Percentiles rank a stretch among this genome's conserved stretches.
Conservation (phyloP, 1,284 basidiomycete genomes). For the Boletellus deceptivus region DNA sequence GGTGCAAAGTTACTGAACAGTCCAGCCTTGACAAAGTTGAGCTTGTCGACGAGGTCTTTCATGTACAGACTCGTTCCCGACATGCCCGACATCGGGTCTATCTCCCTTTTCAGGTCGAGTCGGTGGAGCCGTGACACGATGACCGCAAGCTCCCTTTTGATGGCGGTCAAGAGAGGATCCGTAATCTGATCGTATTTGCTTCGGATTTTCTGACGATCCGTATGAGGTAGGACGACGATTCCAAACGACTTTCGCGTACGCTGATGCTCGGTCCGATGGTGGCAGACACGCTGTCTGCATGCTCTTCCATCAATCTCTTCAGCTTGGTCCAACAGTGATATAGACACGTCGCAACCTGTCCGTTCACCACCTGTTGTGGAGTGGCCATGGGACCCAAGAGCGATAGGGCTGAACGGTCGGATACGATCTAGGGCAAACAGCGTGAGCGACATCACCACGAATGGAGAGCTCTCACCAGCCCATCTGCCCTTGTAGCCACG, state of each 20-base stretch:
- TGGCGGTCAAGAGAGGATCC: conserved; percentile 68
- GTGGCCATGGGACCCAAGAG: conserved; percentile 77
- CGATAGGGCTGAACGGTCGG: conserved; percentile 75
- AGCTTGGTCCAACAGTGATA: conserved; percentile 79
- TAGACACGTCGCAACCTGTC: conserved; percentile 71
- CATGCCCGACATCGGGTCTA: conserved; percentile 62
- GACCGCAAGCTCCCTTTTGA: conserved; percentile 75
- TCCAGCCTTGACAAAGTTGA: conserved; percentile 76
- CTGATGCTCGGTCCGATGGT: conserved; percentile 62
- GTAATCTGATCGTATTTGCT: conserved; percentile 61
- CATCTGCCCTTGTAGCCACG: conserved; percentile 61
- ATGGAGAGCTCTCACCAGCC: conserved; percentile 50
- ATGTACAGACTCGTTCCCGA: conserved; percentile 81
- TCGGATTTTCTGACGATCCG: conserved; percentile 50
- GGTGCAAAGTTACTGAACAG: conserved; percentile 73
- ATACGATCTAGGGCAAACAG: conserved; percentile 50
- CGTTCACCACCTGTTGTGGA: conserved; percentile 74
- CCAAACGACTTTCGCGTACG: conserved; percentile 40
- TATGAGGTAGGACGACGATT: conserved; percentile 2
- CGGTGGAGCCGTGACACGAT: conserved; percentile 82
- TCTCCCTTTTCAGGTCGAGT: conserved; percentile 72
- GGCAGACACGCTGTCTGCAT: conserved; percentile 59
- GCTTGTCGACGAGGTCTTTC: conserved; percentile 85
- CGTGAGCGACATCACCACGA: background rate
- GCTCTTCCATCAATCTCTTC: conserved; percentile 66